These are phyloP conservation scores for Forsythia suspensa DNA, from an alignment of 257 asterid species.

Conservation along the genomic window DNA sequence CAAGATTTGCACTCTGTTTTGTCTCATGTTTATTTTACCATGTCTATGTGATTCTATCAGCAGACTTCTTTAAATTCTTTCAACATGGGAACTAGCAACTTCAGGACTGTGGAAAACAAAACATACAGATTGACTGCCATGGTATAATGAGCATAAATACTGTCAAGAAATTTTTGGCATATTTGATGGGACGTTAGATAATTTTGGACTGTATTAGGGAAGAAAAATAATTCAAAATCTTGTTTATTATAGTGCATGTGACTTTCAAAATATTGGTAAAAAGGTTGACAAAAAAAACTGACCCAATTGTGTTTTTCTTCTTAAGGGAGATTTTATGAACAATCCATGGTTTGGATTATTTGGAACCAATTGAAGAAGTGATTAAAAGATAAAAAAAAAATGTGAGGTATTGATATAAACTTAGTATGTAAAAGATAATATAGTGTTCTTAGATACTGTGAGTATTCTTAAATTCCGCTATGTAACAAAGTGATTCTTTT, in stretches of 20 bases:
- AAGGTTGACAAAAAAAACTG: not conserved
- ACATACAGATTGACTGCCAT: slow-evolving; percentile 46
- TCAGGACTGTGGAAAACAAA: slow-evolving; percentile 52
- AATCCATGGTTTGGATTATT: not conserved
- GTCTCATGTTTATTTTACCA: not conserved
- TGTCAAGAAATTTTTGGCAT: not conserved
- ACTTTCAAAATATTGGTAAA: not conserved
- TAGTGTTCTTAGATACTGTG: not conserved
- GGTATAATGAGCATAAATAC: slow-evolving; percentile 35
- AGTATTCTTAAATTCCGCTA: not conserved
- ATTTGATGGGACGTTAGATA: not conserved
- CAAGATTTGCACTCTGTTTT: not conserved
- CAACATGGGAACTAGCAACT: slow-evolving; percentile 56
- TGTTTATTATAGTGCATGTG: not conserved
- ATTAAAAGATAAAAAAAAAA: no score
- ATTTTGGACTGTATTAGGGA: not conserved
- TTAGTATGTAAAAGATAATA: no score
- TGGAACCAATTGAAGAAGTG: not conserved
- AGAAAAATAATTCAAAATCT: not conserved
- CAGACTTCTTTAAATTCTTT: slow-evolving; percentile 59
- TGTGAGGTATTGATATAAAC: not conserved
- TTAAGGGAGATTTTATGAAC: not conserved
- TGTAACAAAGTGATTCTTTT: not conserved
- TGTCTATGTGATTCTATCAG: slow-evolving; percentile 16
- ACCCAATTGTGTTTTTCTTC: not conserved